Evolutionary conservation across 164 flowering plant species (phyloP), one percentile per base, ranked within the genome.

Genomic region (Warburgia ugandensis): DNA sequence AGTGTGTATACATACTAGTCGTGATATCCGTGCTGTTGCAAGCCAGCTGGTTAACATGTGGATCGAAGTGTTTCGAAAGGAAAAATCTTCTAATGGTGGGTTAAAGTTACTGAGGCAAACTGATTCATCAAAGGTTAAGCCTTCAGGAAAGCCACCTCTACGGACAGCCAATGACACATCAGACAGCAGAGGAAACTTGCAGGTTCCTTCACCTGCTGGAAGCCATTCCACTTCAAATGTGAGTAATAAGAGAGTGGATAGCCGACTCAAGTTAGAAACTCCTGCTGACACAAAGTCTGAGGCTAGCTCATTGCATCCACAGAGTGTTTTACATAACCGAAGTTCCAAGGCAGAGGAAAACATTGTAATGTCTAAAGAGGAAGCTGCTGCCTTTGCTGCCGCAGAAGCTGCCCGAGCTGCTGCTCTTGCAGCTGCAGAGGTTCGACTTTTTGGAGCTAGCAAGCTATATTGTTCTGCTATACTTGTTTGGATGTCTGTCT

Each of bases 11-110:
- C 99, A 94, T 63, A 94, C 97, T 23, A 94, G 99, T 70, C 97
- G 99, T 73, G 99, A 94, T 65, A 94, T 94, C 54, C 94, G 99
- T 38, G 89, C 96, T 45, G 81, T 88, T 35, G 99, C 99, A 52
- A 86, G 97, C 67, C 99, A 94, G 67, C 69, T 94, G 61, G 97
- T 88, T 49, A 79, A 60, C 44, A 74, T 94, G 67, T 94, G 99
- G 99, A 72, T 94, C 59, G 90, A 86, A 69, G 78, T 94, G 48
- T 94, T 88, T 59, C 91, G 99, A 28, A 88, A 78, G 78, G 90
- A 84, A 69, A 94, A 94, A 64, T 84, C 94, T 70, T 59, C 81
- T 46, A 79, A 70, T 77, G 84, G 85, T 56, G 65, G 80, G 35
- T 52, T 67, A 36, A 85, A 76, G 50, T 55, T 75, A 26, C 54